phyloP scores from a whole-genome alignment of 208 protist species.

The Leptomonas pyrrhocoris region DNA sequence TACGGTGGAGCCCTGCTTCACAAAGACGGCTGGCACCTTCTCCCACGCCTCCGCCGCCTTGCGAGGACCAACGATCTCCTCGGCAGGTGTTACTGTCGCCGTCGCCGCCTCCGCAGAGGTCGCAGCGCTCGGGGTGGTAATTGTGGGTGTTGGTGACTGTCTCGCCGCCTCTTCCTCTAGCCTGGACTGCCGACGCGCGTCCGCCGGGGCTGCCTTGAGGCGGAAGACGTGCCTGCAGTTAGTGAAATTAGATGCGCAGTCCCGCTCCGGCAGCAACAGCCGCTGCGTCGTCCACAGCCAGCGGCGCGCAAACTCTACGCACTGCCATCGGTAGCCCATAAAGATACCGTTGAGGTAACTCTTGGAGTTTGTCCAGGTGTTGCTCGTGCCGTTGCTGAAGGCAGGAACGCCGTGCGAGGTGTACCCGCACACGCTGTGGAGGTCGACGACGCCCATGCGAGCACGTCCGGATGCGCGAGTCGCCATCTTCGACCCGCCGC shows the following conservation, averaged over 20 bases:
- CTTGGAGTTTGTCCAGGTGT: conserved; percentile 47
- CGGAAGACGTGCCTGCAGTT: conserved; percentile 35
- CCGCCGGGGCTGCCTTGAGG: conserved; percentile 19
- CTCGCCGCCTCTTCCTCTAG: conserved; percentile 12
- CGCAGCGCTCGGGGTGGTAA: conserved; percentile 4
- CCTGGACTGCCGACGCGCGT: background rate
- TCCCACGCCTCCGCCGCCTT: conserved; percentile 29
- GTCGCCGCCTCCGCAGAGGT: background rate
- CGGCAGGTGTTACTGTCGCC: too few species aligned
- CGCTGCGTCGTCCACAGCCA: conserved; percentile 71
- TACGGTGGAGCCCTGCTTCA: conserved; percentile 51
- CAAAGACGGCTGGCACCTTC: conserved; percentile 51
- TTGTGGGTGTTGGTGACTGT: background rate
- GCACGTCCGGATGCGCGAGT: background rate
- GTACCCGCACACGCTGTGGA: conserved; percentile 61
- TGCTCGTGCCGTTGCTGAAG: conserved; percentile 73
- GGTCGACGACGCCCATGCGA: conserved; percentile 22
- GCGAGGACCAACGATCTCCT: conserved; percentile 11
- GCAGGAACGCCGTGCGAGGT: conserved; percentile 57
- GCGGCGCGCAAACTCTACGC: conserved; percentile 85
- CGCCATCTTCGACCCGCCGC: background rate
- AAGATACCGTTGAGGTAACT: conserved; percentile 60
- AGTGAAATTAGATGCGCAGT: conserved; percentile 52
- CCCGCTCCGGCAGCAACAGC: conserved; percentile 58
- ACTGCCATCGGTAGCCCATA: conserved; percentile 89